A percentile compares a stretch with the other conserved stretches of the same genome.
Conservation (phyloP, 371 early-diverging fungal species). For the Basidiobolus meristosporus region DNA sequence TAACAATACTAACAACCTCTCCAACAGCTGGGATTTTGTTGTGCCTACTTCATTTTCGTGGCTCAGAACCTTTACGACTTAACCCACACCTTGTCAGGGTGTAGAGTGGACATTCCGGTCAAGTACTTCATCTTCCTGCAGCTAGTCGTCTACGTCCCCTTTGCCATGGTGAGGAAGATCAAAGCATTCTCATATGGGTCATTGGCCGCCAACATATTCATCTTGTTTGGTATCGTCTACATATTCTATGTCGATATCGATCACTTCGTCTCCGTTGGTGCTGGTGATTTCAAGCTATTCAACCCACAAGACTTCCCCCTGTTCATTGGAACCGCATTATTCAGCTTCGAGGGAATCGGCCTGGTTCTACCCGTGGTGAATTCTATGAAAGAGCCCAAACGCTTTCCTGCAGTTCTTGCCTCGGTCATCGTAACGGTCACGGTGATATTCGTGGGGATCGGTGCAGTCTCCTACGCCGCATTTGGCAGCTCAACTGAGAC, state of each 20-base stretch:
- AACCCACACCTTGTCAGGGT: conserved; percentile 32
- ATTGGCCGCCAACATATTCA: conserved; percentile 73
- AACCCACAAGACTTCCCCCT: conserved; percentile 36
- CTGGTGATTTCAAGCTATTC: conserved; percentile 23
- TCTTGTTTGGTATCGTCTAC: conserved; percentile 62
- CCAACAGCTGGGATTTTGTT: conserved; percentile 78
- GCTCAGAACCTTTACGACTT: conserved; percentile 58
- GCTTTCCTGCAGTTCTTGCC: conserved; percentile 33
- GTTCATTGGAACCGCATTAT: conserved; percentile 57
- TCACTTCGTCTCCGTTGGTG: conserved; percentile 29
- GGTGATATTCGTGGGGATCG: conserved; percentile 35
- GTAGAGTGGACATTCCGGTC: conserved; percentile 16
- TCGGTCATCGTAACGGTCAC: conserved; percentile 30
- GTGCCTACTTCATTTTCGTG: conserved; percentile 73
- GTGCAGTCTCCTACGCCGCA: conserved; percentile 39
- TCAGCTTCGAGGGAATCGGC: conserved; percentile 65
- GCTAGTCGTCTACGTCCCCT: conserved; percentile 44
- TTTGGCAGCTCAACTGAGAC: conserved; percentile 47
- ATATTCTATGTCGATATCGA: conserved; percentile 61
- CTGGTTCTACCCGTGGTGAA: conserved; percentile 33
- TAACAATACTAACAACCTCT: too few species aligned
- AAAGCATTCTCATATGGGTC: conserved; percentile 64
- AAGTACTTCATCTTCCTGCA: conserved; percentile 11
- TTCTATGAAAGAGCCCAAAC: conserved; percentile 26
- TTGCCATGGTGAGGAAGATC: conserved; percentile 74